These are phyloP conservation scores for Cucumis sativus DNA, from an alignment of 306 rosid genomes.

Conservation along the genomic window Cucumber_9930_V3 NC_026656.2:13880001-13880500, in stretches of 20 bases:
- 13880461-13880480: no score
- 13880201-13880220: not conserved
- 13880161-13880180: conserved; percentile 77
- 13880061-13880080: conserved; percentile 88
- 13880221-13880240: not conserved
- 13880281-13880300: not conserved
- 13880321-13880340: not conserved
- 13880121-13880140: conserved; percentile 52
- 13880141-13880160: conserved; percentile 65
- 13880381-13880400: no score
- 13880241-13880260: not conserved
- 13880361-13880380: no score
- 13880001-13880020: no score
- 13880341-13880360: not conserved
- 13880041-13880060: conserved; percentile 58
- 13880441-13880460: no score
- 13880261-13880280: not conserved
- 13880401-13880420: no score
- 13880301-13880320: not conserved
- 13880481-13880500: no score
- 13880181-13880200: conserved; percentile 29
- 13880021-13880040: conserved; percentile 1
- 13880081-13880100: conserved; percentile 98
- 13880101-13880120: conserved; percentile 97
- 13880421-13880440: no score